A percentile compares a stretch with the other conserved stretches of the same genome.
These are phyloP conservation scores for Jackrogersella minutella DNA, from an alignment of 495 filamentous ascomycete genomes.

Conservation along the genomic window DNA sequence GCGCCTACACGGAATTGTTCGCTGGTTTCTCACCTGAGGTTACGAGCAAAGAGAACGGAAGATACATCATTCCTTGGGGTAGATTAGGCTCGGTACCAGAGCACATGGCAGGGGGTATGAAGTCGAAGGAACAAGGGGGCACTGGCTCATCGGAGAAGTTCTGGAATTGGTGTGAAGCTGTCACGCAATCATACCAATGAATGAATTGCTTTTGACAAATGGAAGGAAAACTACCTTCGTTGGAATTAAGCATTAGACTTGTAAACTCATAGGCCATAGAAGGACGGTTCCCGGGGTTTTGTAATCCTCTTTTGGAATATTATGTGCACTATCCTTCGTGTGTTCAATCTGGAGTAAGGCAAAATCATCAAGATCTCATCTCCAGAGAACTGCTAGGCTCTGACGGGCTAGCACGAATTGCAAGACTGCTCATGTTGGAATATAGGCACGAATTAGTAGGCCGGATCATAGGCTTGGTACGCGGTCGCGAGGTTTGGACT, in stretches of 20 bases:
- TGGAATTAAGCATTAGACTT: too few relatives aligned
- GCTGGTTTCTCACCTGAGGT: constrained; percentile 49
- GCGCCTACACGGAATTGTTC: constrained; percentile 55
- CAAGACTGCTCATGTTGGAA: neutral
- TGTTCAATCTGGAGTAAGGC: too few relatives aligned
- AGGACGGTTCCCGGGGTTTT: too few relatives aligned
- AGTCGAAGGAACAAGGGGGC: constrained; percentile 2
- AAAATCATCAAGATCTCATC: too few relatives aligned
- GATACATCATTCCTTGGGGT: constrained; percentile 36
- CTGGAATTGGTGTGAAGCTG: constrained; percentile 30
- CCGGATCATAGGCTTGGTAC: too few relatives aligned
- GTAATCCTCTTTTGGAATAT: too few relatives aligned
- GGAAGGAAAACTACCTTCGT: neutral
- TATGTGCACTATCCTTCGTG: too few relatives aligned
- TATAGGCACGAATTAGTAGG: too few relatives aligned
- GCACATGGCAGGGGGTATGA: constrained; percentile 2
- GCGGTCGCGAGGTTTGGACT: too few relatives aligned
- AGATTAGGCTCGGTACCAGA: constrained; percentile 25
- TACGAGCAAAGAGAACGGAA: constrained; percentile 33
- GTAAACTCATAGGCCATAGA: too few relatives aligned
- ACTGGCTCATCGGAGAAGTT: constrained; percentile 12
- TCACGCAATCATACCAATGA: neutral
- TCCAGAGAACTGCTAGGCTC: neutral
- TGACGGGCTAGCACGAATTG: neutral
- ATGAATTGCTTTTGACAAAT: too few relatives aligned